A percentile compares a stretch with the other conserved stretches of the same genome.
Conservation (phyloP, 768 basidiomycete genomes). For the Cantharellus anzutake region DNA sequence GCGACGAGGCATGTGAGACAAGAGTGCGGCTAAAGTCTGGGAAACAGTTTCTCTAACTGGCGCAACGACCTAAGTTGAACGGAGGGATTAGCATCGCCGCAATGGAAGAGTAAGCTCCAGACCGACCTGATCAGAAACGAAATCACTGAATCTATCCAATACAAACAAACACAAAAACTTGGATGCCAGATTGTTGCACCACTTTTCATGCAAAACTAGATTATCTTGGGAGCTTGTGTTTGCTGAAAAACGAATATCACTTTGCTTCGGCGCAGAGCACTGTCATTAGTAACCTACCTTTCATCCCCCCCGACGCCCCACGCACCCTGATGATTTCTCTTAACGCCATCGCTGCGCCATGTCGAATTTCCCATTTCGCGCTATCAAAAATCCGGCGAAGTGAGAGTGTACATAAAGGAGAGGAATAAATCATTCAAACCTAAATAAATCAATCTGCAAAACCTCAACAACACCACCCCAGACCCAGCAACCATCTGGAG, state of each 20-base stretch:
- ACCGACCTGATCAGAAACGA: slow-evolving; percentile 71
- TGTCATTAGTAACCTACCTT: slow-evolving; percentile 25
- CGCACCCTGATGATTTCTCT: slow-evolving; percentile 75
- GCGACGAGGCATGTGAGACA: slow-evolving; percentile 71
- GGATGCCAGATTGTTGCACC: slow-evolving; percentile 78
- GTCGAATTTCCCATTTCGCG: slow-evolving; percentile 80
- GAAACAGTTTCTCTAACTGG: slow-evolving; percentile 94
- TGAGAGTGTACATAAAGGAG: not conserved
- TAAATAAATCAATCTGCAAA: slow-evolving; percentile 68
- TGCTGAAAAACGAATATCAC: slow-evolving; percentile 20
- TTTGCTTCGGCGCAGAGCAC: not conserved
- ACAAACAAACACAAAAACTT: slow-evolving; percentile 80
- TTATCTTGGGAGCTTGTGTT: slow-evolving; percentile 37
- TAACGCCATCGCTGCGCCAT: slow-evolving; percentile 83
- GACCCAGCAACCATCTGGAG: slow-evolving; percentile 56
- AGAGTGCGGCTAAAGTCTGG: slow-evolving; percentile 77
- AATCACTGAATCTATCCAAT: slow-evolving; percentile 95
- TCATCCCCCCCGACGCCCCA: slow-evolving; percentile 67
- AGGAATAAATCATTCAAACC: slow-evolving; percentile 3
- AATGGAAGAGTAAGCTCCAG: not conserved
- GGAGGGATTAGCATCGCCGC: not conserved
- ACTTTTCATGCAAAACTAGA: slow-evolving; percentile 49
- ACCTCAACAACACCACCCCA: slow-evolving; percentile 73
- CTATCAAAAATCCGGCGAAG: slow-evolving; percentile 12
- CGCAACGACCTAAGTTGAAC: slow-evolving; percentile 47